These are phyloP conservation scores for Cadophora malorum DNA, from an alignment of 2,329 filamentous ascomycete genomes.

Conservation along the genomic window DNA sequence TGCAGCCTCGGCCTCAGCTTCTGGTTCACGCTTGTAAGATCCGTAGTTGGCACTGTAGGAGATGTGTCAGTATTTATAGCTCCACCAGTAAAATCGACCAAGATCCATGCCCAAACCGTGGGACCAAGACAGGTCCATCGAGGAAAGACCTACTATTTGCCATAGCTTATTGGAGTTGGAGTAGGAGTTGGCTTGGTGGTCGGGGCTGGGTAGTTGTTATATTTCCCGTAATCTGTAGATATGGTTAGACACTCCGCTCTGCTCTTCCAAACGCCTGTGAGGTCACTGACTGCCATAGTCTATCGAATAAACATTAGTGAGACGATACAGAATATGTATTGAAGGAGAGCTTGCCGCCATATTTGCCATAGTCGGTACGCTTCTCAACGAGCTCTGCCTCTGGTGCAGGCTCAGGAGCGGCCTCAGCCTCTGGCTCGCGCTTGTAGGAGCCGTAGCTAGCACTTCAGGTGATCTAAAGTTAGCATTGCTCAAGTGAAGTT, in stretches of 20 bases:
- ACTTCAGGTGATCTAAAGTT: not conserved
- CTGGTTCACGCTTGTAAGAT: slow-evolving; percentile 21
- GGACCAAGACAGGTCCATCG: not conserved
- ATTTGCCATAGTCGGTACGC: slow-evolving; percentile 27
- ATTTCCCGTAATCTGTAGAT: slow-evolving; percentile 21
- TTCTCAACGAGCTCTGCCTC: slow-evolving; percentile 15
- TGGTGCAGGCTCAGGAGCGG: slow-evolving; percentile 19
- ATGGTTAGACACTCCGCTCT: not conserved
- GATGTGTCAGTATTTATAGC: not conserved
- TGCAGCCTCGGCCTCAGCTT: slow-evolving; percentile 17
- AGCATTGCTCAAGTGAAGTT: not conserved
- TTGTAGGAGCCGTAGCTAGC: slow-evolving; percentile 25
- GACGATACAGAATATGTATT: not conserved
- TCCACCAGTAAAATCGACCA: not conserved
- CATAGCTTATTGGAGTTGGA: not conserved
- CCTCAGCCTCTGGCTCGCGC: slow-evolving; percentile 17
- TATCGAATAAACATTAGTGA: slow-evolving; percentile 3
- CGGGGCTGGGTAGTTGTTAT: slow-evolving; percentile 25
- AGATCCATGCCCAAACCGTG: not conserved
- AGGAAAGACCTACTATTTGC: not conserved
- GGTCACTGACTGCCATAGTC: slow-evolving; percentile 23
- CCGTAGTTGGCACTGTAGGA: slow-evolving; percentile 23
- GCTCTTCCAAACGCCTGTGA: slow-evolving; percentile 9
- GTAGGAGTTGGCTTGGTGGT: slow-evolving; percentile 15
- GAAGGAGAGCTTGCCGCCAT: slow-evolving; percentile 18